Conservation (phyloP, 2,329 filamentous ascomycete species). For the Trichoderma cornu-damae region DNA sequence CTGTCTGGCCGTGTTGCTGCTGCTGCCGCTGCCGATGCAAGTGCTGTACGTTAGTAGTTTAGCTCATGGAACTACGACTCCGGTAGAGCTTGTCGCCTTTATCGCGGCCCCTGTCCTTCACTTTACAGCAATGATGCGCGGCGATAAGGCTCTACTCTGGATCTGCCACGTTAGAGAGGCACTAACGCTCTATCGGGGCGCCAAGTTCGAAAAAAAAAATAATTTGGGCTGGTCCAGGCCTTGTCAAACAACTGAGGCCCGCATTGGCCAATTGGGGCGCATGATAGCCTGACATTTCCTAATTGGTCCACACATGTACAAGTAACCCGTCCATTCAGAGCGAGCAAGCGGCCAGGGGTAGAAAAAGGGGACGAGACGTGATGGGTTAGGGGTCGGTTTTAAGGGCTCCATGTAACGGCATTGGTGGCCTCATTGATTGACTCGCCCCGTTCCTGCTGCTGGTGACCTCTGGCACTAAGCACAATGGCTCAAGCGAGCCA, state of each 20-base stretch:
- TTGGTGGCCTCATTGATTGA: neutral
- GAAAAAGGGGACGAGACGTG: slow-evolving; percentile 9
- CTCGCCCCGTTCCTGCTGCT: too few relatives aligned
- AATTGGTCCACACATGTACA: neutral
- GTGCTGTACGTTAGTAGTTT: too few relatives aligned
- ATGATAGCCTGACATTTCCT: slow-evolving; percentile 4
- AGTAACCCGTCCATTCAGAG: neutral
- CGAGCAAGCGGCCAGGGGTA: neutral
- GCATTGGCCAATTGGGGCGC: slow-evolving; percentile 9
- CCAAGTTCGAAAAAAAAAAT: neutral
- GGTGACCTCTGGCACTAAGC: slow-evolving; percentile 4
- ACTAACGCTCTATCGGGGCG: neutral
- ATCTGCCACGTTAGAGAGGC: neutral
- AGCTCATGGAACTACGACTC: neutral
- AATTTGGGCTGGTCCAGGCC: neutral
- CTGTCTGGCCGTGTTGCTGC: neutral
- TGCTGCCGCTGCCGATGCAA: too few relatives aligned
- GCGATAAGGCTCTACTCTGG: slow-evolving; percentile 6
- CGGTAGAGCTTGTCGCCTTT: neutral
- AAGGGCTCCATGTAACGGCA: slow-evolving; percentile 15
- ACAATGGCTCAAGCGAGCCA: neutral
- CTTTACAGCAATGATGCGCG: slow-evolving; percentile 11
- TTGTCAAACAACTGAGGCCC: neutral
- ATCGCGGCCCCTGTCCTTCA: slow-evolving; percentile 17
- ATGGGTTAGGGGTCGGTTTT: slow-evolving; percentile 15